A percentile compares a stretch with the other conserved stretches of the same genome.
Evolutionary conservation across 495 filamentous ascomycete genomes (phyloP).

Genomic region (Chaetomium fimeti): DNA sequence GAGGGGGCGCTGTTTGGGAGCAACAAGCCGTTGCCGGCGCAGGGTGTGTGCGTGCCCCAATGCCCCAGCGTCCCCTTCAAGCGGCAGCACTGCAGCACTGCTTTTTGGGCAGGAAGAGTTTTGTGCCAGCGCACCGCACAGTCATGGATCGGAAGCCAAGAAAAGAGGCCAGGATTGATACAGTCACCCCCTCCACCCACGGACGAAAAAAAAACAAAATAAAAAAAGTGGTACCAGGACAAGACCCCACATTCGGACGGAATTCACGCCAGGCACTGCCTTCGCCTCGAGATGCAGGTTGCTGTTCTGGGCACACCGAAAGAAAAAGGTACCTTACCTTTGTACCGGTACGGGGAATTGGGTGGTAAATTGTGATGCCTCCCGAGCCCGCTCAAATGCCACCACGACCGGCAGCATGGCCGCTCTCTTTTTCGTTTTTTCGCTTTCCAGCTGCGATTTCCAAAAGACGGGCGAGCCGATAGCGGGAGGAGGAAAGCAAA

Average conservation of each 20-base stretch:
- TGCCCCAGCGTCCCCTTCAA: too few species aligned
- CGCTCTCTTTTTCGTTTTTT: neutral
- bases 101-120: constrained; percentile 1
- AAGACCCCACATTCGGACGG: neutral
- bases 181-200: neutral
- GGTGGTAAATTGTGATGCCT: constrained; percentile 1
- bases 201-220: neutral
- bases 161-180: neutral
- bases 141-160: neutral
- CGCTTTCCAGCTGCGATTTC: neutral
- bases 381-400: neutral
- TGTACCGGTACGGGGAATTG: constrained; percentile 1
- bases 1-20: neutral
- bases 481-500: neutral
- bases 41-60: too few species aligned
- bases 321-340: neutral
- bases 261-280: constrained; percentile 5
- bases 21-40: neutral
- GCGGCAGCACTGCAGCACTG: neutral
- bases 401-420: neutral
- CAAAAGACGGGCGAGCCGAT: neutral
- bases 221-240: neutral
- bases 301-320: constrained; percentile 6
- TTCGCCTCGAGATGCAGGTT: constrained; percentile 6
- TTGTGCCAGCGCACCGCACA: neutral